Evolutionary conservation across 495 filamentous ascomycete genomes (phyloP).

Genomic region (Polyplosphaeria fusca): DNA sequence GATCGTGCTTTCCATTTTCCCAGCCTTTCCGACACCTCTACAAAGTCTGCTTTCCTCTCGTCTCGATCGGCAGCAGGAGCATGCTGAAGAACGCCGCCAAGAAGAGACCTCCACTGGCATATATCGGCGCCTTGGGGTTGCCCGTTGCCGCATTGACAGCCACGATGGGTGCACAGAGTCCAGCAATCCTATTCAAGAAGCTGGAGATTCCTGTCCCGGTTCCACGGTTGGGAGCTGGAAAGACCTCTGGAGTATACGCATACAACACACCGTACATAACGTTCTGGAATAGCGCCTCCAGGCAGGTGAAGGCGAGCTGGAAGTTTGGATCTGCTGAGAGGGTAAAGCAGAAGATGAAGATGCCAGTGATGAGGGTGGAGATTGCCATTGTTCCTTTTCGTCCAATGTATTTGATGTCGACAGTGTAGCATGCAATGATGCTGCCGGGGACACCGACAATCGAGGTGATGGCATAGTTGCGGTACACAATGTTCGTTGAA

Average conservation of each 20-base stretch:
- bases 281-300: constrained; percentile 61
- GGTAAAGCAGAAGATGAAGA: constrained; percentile 61
- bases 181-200: constrained; percentile 56
- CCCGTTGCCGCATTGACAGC: constrained; percentile 40
- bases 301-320: constrained; percentile 52
- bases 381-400: constrained; percentile 59
- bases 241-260: constrained; percentile 57
- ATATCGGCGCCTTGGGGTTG: constrained; percentile 20
- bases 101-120: constrained; percentile 13
- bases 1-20: no score
- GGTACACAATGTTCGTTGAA: constrained; percentile 52
- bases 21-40: no score
- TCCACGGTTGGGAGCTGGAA: constrained; percentile 57
- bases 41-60: constrained; percentile 15
- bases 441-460: constrained; percentile 58
- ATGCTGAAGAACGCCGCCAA: constrained; percentile 16
- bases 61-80: constrained; percentile 21
- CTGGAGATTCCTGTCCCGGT: constrained; percentile 58
- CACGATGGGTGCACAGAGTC: constrained; percentile 58
- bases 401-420: constrained; percentile 58
- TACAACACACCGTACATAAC: constrained; percentile 64
- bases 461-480: constrained; percentile 59
- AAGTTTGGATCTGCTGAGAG: constrained; percentile 46
- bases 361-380: constrained; percentile 52
- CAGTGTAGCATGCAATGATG: constrained; percentile 54